Base-by-base conservation (phyloP, 1,284 basidiomycete genomes). In the Moesziomyces sp. region DNA sequence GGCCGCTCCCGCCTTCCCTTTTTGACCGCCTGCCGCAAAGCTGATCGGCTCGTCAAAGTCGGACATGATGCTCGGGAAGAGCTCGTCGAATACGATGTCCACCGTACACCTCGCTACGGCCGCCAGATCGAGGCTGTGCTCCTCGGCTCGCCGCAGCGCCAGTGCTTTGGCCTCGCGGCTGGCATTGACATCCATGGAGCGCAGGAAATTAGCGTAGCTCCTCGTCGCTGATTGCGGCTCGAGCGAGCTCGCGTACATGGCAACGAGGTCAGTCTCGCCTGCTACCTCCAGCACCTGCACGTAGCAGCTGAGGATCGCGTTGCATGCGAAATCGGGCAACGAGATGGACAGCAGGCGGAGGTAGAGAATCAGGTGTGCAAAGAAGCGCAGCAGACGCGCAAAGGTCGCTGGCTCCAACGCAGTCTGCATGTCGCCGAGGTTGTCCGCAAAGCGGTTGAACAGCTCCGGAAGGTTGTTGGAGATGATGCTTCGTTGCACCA, bases 331-430 rank as follows among this genome's bases (percentile, higher is more conserved):
- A 13, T 90, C 72, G 6, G 76, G 69, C 43, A 80, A 57, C 7
- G 73, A 64, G 34, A 73, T 56, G 61, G 92, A 90, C 46, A 97
- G 91, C 84, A 94, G 88, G 58, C 92, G 90, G 2, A 97, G 87
- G 84, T 92, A 94, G 19, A 99, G 89, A 69, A 93, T 93, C n/a
- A 98, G 86, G 80, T 99, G 96, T 0, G 94, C 91, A 81, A 97
- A 97, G 87, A 99, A 99, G 24, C 95, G 92, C 26, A 88, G 76
- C 19, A 88, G 80, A 13, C 87, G 86, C 11, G 81, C 82, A 52
- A 79, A 79, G 0, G 59, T 60, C 7, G 64, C 51, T 34, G 78
- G 76, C 28, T 69, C 71, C 23, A 78, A 40, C 11, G 62, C 40
- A 1, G 51, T 52, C 24, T 74, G 63, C 77, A 82, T 77, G 28